Evolutionary conservation across 176 grass and related monocot species (phyloP).

Genomic region (Aegilops tauschii): DNA sequence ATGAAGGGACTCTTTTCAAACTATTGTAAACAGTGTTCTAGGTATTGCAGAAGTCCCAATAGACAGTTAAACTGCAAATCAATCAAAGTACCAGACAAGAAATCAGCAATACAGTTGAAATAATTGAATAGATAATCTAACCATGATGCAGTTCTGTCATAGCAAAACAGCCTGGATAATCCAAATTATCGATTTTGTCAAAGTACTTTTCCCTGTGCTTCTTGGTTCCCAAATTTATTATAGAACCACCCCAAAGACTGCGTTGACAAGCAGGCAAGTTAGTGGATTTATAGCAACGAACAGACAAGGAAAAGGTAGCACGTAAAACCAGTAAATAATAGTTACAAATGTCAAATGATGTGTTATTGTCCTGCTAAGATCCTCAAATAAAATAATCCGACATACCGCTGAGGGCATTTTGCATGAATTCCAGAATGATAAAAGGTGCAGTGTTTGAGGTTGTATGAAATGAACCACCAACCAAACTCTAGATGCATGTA

Average conservation of each 20-base stretch:
- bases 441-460: neutral
- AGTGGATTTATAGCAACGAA: neutral
- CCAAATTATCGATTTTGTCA: constrained; percentile 86
- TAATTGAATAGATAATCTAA: constrained; percentile 42
- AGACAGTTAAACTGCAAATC: neutral
- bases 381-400: neutral
- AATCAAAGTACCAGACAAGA: neutral
- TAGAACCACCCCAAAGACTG: constrained; percentile 94
- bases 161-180: constrained; percentile 95
- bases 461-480: neutral
- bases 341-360: neutral
- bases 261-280: constrained; percentile 33
- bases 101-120: neutral
- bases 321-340: neutral
- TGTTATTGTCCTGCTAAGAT: neutral
- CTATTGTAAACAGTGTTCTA: constrained; percentile 25
- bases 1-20: constrained; percentile 2
- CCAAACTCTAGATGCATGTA: neutral
- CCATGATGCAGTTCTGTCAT: constrained; percentile 99
- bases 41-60: constrained; percentile 8
- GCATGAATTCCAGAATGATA: neutral
- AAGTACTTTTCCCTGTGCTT: constrained; percentile 95
- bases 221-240: constrained; percentile 90
- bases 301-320: neutral
- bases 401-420: neutral